Conservation (phyloP, 225 moss, liverwort and hornwort genomes). For the Marchantia polymorpha region DNA sequence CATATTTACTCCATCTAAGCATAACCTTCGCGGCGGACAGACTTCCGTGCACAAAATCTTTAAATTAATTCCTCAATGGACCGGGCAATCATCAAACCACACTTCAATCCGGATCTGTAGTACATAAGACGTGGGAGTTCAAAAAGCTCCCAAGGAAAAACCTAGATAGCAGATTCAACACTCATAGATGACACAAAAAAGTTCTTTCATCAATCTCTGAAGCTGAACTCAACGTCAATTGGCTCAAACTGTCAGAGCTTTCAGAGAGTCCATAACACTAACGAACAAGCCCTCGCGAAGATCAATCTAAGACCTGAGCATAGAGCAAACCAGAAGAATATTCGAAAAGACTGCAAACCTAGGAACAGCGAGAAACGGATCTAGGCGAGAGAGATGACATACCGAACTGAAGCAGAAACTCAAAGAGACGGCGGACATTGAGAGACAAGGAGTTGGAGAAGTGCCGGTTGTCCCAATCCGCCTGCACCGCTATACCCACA, state of each 20-base stretch:
- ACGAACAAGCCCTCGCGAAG: background rate
- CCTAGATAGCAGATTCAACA: too few species aligned
- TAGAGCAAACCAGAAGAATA: background rate
- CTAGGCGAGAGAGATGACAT: background rate
- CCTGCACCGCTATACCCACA: constrained; percentile 93
- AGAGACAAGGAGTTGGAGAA: constrained; percentile 86
- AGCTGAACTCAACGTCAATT: too few species aligned
- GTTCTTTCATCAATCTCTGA: too few species aligned
- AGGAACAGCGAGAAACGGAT: background rate
- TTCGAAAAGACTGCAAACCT: background rate
- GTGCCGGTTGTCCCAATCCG: constrained; percentile 97
- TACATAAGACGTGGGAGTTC: too few species aligned
- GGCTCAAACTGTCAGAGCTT: too few species aligned
- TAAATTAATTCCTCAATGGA: background rate
- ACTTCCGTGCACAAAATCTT: background rate
- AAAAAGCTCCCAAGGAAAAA: too few species aligned
- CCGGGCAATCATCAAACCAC: too few species aligned
- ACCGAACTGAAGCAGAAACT: constrained; percentile 98
- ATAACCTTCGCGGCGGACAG: background rate
- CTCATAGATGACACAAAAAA: too few species aligned
- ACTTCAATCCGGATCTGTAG: too few species aligned
- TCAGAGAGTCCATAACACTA: background rate
- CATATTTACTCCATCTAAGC: background rate
- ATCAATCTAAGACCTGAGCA: background rate
- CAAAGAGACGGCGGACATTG: constrained; percentile 93